Base-by-base conservation (phyloP, 257 asterid genomes). In the Solanum chiquidenum region DNA sequence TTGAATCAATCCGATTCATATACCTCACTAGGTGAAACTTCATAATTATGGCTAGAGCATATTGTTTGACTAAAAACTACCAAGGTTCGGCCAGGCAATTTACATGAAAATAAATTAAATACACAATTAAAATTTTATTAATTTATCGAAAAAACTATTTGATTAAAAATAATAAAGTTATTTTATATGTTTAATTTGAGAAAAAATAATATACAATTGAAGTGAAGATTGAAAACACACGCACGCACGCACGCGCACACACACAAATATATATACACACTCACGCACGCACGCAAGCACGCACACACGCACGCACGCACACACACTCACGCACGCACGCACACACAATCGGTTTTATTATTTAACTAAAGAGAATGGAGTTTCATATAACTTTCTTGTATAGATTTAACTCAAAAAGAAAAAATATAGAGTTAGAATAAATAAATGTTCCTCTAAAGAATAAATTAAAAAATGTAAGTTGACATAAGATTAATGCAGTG, bases 291-390 rank as follows among this genome's bases (percentile, higher is more conserved):
- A 42, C 0, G 13, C 12, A 29, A 1, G 31, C 31, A 29, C 40
- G 2, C 46, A 35, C 38, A 7, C 38, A 35, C 38, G 38, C 34
- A 33, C 34, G 34, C 34, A 33, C 34, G 4, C 34, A 3, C 34
- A 42, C 5, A 10, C 49, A 42, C 13, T 13, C 49, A 11, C 40
- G 40, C 8, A 1, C 38, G 7, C 38, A 1, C 8, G 8, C 13
- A 4, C 8, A 0, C 37, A 35, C 37, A n/a, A n/a, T n/a, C 11
- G 0, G 0, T 11, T n/a, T 12, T 11, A n/a, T 62, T 25, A 25
- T 66, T 25, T 66, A 6, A 25, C 18, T 2, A 25, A 29, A 25
- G 29, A 66, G 3, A 66, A 5, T 6, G 11, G 2, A 68, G 35
- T 68, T 68, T 68, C 21, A 29, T 13, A 7, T 27, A 68, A 12